Conservation (phyloP, 2,329 filamentous ascomycete genomes). For the Ceratocystis lukuohia region DNA sequence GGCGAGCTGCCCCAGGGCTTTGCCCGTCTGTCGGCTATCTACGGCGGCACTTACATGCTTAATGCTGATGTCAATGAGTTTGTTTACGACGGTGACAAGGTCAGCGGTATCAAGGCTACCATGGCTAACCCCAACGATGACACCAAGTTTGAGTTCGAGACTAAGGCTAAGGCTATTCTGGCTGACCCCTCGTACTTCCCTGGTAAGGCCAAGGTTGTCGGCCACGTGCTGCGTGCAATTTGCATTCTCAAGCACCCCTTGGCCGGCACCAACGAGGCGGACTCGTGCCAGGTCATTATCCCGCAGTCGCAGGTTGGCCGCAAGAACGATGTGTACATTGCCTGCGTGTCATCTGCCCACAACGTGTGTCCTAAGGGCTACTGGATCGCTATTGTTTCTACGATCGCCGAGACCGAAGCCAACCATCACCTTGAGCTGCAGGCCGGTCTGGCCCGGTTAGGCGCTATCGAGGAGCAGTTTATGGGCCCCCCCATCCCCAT, state of each 20-base stretch:
- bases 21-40: constrained; percentile 92
- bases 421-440: constrained; percentile 96
- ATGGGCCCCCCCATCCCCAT: constrained; percentile 84
- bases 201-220: constrained; percentile 71
- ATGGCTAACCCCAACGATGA: constrained; percentile 73
- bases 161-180: constrained; percentile 90
- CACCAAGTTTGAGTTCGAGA: constrained; percentile 69
- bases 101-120: constrained; percentile 91
- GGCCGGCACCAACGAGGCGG: constrained; percentile 72
- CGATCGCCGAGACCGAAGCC: constrained; percentile 77
- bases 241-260: constrained; percentile 95
- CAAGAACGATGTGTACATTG: constrained; percentile 97
- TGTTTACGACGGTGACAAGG: constrained; percentile 69
- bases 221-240: constrained; percentile 88
- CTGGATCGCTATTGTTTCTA: constrained; percentile 97
- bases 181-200: constrained; percentile 96
- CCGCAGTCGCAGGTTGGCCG: constrained; percentile 94
- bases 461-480: constrained; percentile 92
- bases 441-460: constrained; percentile 81
- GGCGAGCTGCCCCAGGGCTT: constrained; percentile 97
- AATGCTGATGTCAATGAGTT: constrained; percentile 91
- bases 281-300: constrained; percentile 91
- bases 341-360: constrained; percentile 86
- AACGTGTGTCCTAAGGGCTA: constrained; percentile 98
- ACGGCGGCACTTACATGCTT: constrained; percentile 98